Percentiles rank a stretch among this genome's conserved stretches.
These are phyloP conservation scores for Termitomyces sp. DNA, from an alignment of 768 basidiomycete genomes.

Conservation along the genomic window DNA sequence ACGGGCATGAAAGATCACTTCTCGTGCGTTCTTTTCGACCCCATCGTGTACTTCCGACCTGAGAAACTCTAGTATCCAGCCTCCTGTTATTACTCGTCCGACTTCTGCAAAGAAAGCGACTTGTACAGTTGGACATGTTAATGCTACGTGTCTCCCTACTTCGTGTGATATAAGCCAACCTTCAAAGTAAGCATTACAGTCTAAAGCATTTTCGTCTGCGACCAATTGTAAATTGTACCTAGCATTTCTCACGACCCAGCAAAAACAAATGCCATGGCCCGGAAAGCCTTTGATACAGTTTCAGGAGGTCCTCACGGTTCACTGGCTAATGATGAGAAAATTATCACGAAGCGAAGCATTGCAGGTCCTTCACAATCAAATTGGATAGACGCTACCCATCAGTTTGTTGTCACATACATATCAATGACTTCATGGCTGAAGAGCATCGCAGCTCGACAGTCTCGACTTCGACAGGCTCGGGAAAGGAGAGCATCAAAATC, in stretches of 20 bases:
- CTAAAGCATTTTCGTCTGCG: background rate
- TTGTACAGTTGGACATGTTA: background rate
- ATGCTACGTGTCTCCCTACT: background rate
- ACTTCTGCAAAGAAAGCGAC: background rate
- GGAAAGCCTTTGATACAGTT: background rate
- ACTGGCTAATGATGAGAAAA: background rate
- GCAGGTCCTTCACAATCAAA: background rate
- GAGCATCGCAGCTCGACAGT: background rate
- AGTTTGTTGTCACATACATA: background rate
- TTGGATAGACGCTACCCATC: background rate
- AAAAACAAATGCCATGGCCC: background rate
- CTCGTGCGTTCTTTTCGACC: background rate
- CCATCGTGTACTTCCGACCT: background rate
- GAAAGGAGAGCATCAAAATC: background rate
- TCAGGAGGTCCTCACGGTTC: background rate
- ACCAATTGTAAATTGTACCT: background rate
- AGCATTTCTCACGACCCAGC: background rate
- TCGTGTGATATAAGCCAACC: background rate
- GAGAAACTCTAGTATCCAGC: background rate
- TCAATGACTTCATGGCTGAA: background rate
- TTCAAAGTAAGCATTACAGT: background rate
- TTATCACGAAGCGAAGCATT: background rate
- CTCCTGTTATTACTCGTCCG: background rate
- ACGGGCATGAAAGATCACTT: background rate
- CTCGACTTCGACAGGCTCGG: background rate